Percentiles rank a stretch among this genome's conserved stretches.
phyloP scores from a whole-genome alignment of 305 asterid species.

The Fraxinus sp. region DNA sequence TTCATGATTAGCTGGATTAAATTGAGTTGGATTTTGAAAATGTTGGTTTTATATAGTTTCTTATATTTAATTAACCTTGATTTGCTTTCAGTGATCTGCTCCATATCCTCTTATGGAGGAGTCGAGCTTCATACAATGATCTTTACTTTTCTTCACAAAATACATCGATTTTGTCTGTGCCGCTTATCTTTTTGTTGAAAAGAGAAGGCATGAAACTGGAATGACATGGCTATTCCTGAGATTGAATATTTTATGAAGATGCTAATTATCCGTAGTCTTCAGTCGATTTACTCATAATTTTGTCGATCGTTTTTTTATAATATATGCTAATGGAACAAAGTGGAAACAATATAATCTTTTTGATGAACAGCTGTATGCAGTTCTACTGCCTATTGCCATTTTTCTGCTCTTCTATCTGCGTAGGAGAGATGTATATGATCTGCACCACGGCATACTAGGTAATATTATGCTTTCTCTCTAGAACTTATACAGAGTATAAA shows the following conservation, averaged over 20 bases:
- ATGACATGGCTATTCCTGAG: neutral
- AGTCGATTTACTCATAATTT: neutral
- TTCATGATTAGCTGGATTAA: neutral
- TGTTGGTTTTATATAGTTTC: neutral
- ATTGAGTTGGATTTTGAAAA: neutral
- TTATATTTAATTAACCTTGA: neutral
- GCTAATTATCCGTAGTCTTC: neutral
- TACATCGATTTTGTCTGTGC: neutral
- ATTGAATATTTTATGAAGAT: neutral
- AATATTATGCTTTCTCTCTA: slow-evolving; percentile 7
- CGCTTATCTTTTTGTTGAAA: neutral
- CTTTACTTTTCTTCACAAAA: neutral
- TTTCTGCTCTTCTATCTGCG: slow-evolving; percentile 65
- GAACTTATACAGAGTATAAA: neutral
- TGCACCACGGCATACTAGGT: slow-evolving; percentile 82
- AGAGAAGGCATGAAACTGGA: neutral
- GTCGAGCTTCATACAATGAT: neutral
- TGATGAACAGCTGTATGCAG: slow-evolving; percentile 62
- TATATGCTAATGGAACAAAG: neutral
- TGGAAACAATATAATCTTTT: slow-evolving; percentile 10
- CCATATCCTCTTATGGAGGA: neutral
- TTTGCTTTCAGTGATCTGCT: neutral
- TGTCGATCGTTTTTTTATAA: neutral
- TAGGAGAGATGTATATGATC: slow-evolving; percentile 75
- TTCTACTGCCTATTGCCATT: slow-evolving; percentile 64